A percentile compares a stretch with the other conserved stretches of the same genome.
Evolutionary conservation across 2,329 filamentous ascomycete genomes (phyloP).

Genomic region (Talaromyces funiculosus): DNA sequence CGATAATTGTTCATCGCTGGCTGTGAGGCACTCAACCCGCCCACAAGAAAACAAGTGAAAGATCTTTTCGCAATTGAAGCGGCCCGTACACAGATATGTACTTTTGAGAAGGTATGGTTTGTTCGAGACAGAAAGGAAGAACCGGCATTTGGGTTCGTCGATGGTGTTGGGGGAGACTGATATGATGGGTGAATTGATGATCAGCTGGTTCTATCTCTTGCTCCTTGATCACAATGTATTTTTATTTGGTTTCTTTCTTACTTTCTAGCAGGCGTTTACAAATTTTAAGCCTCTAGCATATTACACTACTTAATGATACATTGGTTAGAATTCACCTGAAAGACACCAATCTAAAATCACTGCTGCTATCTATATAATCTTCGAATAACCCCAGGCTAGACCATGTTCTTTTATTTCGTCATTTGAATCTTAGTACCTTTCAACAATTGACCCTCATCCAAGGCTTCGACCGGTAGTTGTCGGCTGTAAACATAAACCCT

Average conservation of each 20-base stretch:
- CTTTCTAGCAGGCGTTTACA: not conserved
- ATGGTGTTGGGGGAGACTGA: not conserved
- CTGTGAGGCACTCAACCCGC: not conserved
- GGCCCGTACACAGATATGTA: not conserved
- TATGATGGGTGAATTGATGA: not conserved
- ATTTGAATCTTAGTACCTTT: too few relatives aligned
- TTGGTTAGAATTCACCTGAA: too few relatives aligned
- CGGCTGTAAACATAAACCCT: not conserved
- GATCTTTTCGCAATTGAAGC: not conserved
- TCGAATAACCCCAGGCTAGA: too few relatives aligned
- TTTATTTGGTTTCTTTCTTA: not conserved
- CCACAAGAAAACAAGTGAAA: not conserved
- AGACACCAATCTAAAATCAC: too few relatives aligned
- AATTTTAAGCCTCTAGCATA: too few relatives aligned
- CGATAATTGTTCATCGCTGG: not conserved
- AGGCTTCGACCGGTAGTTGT: not conserved
- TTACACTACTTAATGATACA: too few relatives aligned
- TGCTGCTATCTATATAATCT: too few relatives aligned
- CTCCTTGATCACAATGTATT: not conserved
- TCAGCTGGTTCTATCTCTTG: not conserved
- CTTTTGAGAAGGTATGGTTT: not conserved
- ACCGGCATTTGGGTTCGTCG: not conserved
- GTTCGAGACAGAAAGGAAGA: not conserved
- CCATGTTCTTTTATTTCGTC: too few relatives aligned
- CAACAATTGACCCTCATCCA: not conserved